Evolutionary conservation across 2,329 filamentous ascomycete genomes (phyloP), one percentile per base, ranked within the genome.

Genomic region (Fusarium sulawesiense): DNA sequence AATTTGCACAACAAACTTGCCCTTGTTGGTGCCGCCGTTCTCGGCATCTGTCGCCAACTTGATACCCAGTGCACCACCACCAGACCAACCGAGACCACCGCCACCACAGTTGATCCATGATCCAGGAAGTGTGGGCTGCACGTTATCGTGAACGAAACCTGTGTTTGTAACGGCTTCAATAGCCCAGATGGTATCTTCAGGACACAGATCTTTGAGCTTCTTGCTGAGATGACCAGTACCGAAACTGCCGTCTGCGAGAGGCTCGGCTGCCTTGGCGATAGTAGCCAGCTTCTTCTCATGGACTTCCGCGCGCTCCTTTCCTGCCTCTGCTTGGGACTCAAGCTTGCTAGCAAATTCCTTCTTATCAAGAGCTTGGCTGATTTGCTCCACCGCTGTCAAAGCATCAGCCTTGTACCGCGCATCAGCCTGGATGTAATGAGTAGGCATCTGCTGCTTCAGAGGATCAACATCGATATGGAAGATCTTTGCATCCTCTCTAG

Each of bases 91-190:
- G 0, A 95, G 87, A 4, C 93, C 93, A 16, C 92, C 92, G 1
- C 91, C 92, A 2, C 92, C 92, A 76, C 92, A 94, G 77, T 94
- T 94, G 74, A 95, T 88, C 91, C 91, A 94, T 1, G 88, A 89
- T 0, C 92, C 91, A 0, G 92, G 92, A 0, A 88, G 75, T 0
- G 85, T 89, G 4, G 89, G 86, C 73, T 89, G 89, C 10, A 96
- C 81, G 69, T 94, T 92, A 70, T 96, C 91, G 27, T 88, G 85
- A 1, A 94, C 89, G 29, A 89, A 86, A 0, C 78, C 79, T 0
- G 90, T 89, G 61, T 92, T 89, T 0, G 93, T 96, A 1, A 96
- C 93, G 0, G 93, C 89, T 79, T 96, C 93, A 45, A 96, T 83
- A 4, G 89, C 90, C 82, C 88, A 95, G 64, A 95, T 92, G 0